Evolutionary conservation across 805 yeast species (phyloP).

Genomic region (Scheffersomyces coipomensis): DNA sequence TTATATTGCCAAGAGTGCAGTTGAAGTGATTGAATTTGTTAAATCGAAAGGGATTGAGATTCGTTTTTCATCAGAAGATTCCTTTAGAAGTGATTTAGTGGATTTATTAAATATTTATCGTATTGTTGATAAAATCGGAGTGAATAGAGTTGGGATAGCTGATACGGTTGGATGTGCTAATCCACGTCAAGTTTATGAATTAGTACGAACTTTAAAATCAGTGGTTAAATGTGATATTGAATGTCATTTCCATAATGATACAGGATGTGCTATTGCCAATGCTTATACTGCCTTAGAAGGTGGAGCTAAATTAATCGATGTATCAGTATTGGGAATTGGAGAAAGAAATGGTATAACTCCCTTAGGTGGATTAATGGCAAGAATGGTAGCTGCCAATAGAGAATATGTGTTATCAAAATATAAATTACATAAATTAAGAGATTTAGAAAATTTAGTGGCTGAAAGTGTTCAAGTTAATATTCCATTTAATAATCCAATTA

Average conservation of each 20-base stretch:
- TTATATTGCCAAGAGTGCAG: constrained; percentile 92
- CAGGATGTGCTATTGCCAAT: constrained; percentile 98
- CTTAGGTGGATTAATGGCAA: constrained; percentile 96
- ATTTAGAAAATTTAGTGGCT: constrained; percentile 92
- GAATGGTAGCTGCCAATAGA: constrained; percentile 98
- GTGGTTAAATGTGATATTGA: constrained; percentile 97
- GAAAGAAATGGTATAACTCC: constrained; percentile 99
- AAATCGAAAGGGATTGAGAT: constrained; percentile 96
- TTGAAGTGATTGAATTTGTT: constrained; percentile 96
- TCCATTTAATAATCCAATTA: constrained; percentile 97
- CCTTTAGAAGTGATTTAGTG: constrained; percentile 94
- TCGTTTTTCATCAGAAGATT: constrained; percentile 95
- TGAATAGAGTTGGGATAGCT: constrained; percentile 98
- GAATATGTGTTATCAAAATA: constrained; percentile 93
- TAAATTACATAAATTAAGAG: constrained; percentile 93
- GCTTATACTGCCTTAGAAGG: constrained; percentile 98
- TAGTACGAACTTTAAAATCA: constrained; percentile 87
- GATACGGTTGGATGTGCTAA: constrained; percentile 99
- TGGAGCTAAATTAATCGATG: constrained; percentile 94
- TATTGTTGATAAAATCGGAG: constrained; percentile 96
- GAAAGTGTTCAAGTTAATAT: constrained; percentile 96
- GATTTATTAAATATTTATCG: constrained; percentile 93
- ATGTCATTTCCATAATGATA: constrained; percentile 98
- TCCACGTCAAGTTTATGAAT: constrained; percentile 98
- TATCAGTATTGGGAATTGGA: constrained; percentile 95